phyloP scores from a whole-genome alignment of 345 rosid genomes.

The Punica granatum region DNA sequence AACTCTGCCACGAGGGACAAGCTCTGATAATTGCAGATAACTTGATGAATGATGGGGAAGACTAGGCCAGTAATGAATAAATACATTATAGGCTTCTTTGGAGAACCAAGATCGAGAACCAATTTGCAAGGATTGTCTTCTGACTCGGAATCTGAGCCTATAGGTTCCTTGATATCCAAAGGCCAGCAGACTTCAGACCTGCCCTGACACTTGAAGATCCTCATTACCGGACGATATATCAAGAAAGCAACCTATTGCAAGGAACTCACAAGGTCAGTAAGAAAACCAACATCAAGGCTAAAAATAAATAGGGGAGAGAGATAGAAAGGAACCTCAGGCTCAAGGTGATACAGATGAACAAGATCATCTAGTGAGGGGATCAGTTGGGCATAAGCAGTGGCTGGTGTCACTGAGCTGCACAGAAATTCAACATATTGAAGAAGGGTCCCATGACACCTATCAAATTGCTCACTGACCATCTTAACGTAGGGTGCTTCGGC shows the following conservation, averaged over 20 bases:
- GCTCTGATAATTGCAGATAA: background rate
- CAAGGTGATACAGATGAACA: constrained; percentile 83
- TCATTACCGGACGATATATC: constrained; percentile 94
- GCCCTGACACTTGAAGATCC: constrained; percentile 75
- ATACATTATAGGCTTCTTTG: constrained; percentile 56
- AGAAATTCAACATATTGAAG: constrained; percentile 98
- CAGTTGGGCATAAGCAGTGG: constrained; percentile 66
- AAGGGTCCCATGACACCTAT: constrained; percentile 97
- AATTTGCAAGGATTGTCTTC: constrained; percentile 28
- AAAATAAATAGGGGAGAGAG: constrained; percentile 5
- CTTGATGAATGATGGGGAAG: constrained; percentile 6
- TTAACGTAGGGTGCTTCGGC: constrained; percentile 94
- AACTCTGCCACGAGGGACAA: constrained; percentile 5
- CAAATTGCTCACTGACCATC: constrained; percentile 99
- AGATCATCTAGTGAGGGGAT: constrained; percentile 87
- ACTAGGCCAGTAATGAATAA: constrained; percentile 8
- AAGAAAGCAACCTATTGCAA: constrained; percentile 76
- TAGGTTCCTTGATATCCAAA: constrained; percentile 45
- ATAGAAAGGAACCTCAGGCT: constrained; percentile 69
- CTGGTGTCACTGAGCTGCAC: constrained; percentile 69
- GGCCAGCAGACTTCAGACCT: constrained; percentile 84
- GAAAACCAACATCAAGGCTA: background rate
- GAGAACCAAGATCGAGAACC: constrained; percentile 59
- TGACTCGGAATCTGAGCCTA: constrained; percentile 35
- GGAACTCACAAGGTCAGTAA: background rate